Percentiles rank a stretch among this genome's conserved stretches.
phyloP scores from a whole-genome alignment of 345 rosid species.

The Erucastrum elatum region DNA sequence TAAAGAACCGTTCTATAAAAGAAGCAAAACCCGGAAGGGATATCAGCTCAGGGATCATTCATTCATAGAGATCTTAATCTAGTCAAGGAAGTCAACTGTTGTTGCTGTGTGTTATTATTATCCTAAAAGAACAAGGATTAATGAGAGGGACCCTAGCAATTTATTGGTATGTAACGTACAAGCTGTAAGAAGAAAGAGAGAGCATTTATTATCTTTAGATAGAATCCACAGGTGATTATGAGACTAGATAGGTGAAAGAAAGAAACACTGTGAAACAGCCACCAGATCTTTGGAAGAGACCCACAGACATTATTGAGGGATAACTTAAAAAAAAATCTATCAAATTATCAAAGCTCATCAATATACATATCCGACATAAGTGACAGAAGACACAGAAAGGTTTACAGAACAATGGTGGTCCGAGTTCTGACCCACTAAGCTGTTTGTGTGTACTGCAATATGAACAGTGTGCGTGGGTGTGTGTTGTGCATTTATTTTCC shows the following conservation, averaged over 20 bases:
- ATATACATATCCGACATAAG: constrained; percentile 31
- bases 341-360: constrained; percentile 24
- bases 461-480: constrained; percentile 16
- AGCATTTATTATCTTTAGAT: constrained; percentile 29
- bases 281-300: constrained; percentile 30
- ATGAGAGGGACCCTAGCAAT: constrained; percentile 37
- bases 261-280: neutral
- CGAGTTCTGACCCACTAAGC: constrained; percentile 36
- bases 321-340: neutral
- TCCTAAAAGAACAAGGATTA: constrained; percentile 33
- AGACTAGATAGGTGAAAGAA: constrained; percentile 18
- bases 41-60: constrained; percentile 26
- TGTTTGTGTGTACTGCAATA: constrained; percentile 21
- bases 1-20: constrained; percentile 56
- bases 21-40: neutral
- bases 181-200: constrained; percentile 28
- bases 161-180: constrained; percentile 27
- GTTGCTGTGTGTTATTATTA: constrained; percentile 33
- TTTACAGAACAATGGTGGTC: constrained; percentile 42
- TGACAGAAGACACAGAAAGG: constrained; percentile 34
- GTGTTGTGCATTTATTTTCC: constrained; percentile 23
- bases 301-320: constrained; percentile 28
- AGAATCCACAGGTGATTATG: constrained; percentile 25
- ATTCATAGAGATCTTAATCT: constrained; percentile 28
- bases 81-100: constrained; percentile 31